Base-by-base conservation (phyloP, 208 protist genomes). In the Leishmania amazonensis region DNA sequence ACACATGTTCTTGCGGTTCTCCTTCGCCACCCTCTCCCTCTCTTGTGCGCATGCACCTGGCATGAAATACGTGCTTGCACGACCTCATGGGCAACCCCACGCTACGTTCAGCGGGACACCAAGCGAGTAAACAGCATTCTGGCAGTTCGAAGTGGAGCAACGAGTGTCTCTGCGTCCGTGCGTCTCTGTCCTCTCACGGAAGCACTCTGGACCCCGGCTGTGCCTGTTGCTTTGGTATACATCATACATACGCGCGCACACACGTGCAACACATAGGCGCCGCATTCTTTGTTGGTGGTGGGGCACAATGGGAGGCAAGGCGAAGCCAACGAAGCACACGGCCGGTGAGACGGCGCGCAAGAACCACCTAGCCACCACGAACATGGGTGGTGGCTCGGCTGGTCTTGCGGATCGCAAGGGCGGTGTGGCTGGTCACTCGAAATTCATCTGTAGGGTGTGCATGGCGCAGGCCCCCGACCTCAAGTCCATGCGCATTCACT, bases 311-410 rank as follows among this genome's bases (percentile, higher is more conserved):
- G 90, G 90, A 84, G 91, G 91, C 76, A 95, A 95, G 77, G 91
- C 91, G 38, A 95, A 95, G 85, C 91, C 91, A 40, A 95, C 88
- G 71, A 95, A 95, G 90, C 91, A 95, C 87, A 93, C 91, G 2
- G 85, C 91, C 47, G 70, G 86, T 4, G 89, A 95, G 83, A 93
- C 87, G 79, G 88, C 88, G 31, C 85, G 87, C 78, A 95, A 95
- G 90, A 91, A 89, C 72, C 75, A 90, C 75, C 81, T 93, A 38
- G 91, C 91, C 13, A 95, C 83, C 51, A 85, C 84, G 45, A 95
- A 95, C 85, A 93, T 93, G 90, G 91, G 91, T 57, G 91, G 91
- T 54, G 91, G 91, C 58, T 68, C 87, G 13, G 83, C 81, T 57
- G 91, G 91, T 76, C 81, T 93, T 62, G 71, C 88, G 74, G 91